Evolutionary conservation across 805 yeast genomes (phyloP), one percentile per base, ranked within the genome.

Genomic region (Kluyveromyces wickerhamii): DNA sequence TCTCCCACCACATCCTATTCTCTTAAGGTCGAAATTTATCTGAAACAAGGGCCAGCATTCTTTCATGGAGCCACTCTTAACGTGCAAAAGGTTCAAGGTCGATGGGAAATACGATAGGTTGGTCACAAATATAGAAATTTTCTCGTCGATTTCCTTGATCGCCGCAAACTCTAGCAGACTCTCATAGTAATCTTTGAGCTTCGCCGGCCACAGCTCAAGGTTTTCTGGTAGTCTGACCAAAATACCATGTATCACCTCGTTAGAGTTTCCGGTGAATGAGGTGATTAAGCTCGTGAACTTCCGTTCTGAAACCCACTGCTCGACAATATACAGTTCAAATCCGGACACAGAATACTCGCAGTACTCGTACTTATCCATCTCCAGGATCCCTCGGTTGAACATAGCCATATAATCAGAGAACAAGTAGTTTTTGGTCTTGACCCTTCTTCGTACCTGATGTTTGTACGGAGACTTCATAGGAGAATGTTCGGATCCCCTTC

Each of bases 231-330:
- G 79, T 68, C 71, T 63, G 12, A 83, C 69, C 38, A 78, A 68
- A 22, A 71, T 73, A 2, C 79, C 94, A 13, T 65, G 57, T 0
- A 86, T 70, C 19, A 60, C 59, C 45, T 86, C 83, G n/a, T 66
- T 65, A 4, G 72, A 52, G 50, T 86, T 83, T 3, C 98, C 98
- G 0, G 97, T 89, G 56, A 72, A 92, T 1, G 89, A 74, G 1
- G 92, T 75, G 12, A 89, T 78, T 4, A 82, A 67, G 1, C 80
- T 68, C 17, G 83, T 77, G 9, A 75, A 62, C 27, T 71, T 66
- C 29, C 97, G 65, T 39, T 77, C 78, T 21, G 80, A 69, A 3
- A 83, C 79, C 98, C 98, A 92, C 57, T 89, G 96, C 55, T 92
- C 97, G 8, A 89, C 95, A 24, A 92, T 66, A 54, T 92, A 92